Evolutionary conservation across 2,329 filamentous ascomycete species (phyloP).

Genomic region (Eurotiales sp.): DNA sequence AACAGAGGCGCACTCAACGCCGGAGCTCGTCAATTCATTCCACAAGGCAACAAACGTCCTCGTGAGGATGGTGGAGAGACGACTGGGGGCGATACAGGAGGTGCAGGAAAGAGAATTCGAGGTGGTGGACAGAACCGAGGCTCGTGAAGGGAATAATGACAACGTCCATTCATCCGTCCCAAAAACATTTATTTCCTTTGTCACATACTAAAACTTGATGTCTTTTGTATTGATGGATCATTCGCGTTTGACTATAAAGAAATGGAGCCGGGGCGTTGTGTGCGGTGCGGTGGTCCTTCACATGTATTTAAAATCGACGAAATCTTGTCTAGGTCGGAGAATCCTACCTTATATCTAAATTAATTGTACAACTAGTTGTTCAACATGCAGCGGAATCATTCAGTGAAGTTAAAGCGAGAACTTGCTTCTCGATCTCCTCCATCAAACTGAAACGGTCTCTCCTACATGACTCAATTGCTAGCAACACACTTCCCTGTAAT

Average conservation of each 20-base stretch:
- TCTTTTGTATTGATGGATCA: slow-evolving; percentile 10
- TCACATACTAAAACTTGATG: slow-evolving; percentile 9
- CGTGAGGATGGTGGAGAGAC: slow-evolving; percentile 48
- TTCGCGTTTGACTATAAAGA: slow-evolving; percentile 1
- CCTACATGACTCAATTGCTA: not conserved
- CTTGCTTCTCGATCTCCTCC: too few species aligned
- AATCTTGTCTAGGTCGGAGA: not conserved
- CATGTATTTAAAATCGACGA: slow-evolving; percentile 7
- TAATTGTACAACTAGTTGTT: not conserved
- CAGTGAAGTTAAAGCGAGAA: not conserved
- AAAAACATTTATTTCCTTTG: slow-evolving; percentile 15
- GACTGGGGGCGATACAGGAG: slow-evolving; percentile 20
- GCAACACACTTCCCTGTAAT: not conserved
- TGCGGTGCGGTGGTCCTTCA: not conserved
- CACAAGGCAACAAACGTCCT: slow-evolving; percentile 54
- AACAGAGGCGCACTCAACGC: slow-evolving; percentile 46
- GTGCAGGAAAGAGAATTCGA: slow-evolving; percentile 45
- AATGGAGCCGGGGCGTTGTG: slow-evolving; percentile 2
- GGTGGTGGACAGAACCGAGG: slow-evolving; percentile 38
- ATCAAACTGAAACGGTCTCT: too few species aligned
- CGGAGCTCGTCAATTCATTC: slow-evolving; percentile 53
- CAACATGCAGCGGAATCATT: not conserved
- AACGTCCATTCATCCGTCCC: not conserved
- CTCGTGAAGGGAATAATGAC: slow-evolving; percentile 17
- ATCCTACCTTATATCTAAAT: not conserved